A percentile compares a stretch with the other conserved stretches of the same genome.
phyloP scores from a whole-genome alignment of 768 basidiomycete genomes.

The Tubosaeta brunneosetosa region DNA sequence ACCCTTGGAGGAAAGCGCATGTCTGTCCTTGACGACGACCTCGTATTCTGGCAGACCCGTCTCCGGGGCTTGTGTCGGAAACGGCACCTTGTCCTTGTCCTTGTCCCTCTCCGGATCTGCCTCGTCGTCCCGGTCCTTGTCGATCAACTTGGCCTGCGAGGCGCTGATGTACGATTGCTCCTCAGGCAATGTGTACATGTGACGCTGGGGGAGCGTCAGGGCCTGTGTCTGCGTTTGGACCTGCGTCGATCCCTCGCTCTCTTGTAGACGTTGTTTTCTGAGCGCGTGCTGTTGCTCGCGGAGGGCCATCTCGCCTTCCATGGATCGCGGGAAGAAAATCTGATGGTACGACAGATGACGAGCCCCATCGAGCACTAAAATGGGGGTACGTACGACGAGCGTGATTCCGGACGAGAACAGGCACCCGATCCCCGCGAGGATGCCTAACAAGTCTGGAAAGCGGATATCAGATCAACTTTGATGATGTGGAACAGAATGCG shows the following conservation, averaged over 20 bases:
- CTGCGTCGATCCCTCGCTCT: neutral
- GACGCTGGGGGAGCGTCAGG: neutral
- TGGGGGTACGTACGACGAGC: conserved; percentile 50
- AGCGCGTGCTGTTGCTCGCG: conserved; percentile 38
- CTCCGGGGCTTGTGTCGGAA: neutral
- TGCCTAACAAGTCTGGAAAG: conserved; percentile 51
- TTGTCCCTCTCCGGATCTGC: neutral
- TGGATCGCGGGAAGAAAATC: conserved; percentile 84
- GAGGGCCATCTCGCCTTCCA: conserved; percentile 59
- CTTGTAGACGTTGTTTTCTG: neutral
- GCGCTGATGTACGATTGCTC: conserved; percentile 13
- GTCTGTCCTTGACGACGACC: conserved; percentile 19
- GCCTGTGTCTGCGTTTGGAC: neutral
- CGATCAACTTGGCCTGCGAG: neutral
- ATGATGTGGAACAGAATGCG: too few species aligned
- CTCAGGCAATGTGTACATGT: neutral
- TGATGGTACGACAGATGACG: conserved; percentile 19
- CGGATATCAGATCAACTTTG: too few species aligned
- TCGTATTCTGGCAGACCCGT: conserved; percentile 26
- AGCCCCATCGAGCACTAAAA: neutral
- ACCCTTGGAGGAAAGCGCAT: neutral
- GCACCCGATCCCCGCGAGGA: conserved; percentile 56
- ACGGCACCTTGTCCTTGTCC: neutral
- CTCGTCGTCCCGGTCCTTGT: neutral
- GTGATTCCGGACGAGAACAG: conserved; percentile 70